Evolutionary conservation across 768 basidiomycete species (phyloP).

Genomic region (Candolleomyces aberdarensis): DNA sequence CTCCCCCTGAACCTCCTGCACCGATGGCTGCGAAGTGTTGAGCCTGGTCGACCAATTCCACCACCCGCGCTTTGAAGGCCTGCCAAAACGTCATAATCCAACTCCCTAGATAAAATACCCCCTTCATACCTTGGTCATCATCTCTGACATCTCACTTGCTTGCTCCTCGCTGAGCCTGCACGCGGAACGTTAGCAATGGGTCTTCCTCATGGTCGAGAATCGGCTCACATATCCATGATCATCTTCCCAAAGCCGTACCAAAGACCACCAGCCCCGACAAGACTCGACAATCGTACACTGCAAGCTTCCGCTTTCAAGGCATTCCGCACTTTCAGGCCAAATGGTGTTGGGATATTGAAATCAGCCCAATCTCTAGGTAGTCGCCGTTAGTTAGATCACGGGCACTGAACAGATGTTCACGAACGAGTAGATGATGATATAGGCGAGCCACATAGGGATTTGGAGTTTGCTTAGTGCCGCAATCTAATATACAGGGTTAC

Average conservation of each 20-base stretch:
- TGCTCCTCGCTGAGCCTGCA: conserved; percentile 74
- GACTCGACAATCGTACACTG: conserved; percentile 76
- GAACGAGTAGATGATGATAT: conserved; percentile 80
- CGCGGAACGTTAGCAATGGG: background rate
- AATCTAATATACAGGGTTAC: conserved; percentile 48
- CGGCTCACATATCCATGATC: conserved; percentile 72
- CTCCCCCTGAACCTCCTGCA: conserved; percentile 51
- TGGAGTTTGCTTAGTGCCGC: conserved; percentile 71
- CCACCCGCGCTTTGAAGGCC: conserved; percentile 75
- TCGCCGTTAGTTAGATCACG: background rate
- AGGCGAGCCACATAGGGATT: conserved; percentile 89
- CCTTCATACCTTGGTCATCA: conserved; percentile 57
- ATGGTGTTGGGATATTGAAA: conserved; percentile 79
- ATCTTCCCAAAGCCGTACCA: conserved; percentile 94
- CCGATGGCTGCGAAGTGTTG: conserved; percentile 82
- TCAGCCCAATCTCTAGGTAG: conserved; percentile 77
- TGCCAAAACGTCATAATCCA: conserved; percentile 22
- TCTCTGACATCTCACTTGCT: conserved; percentile 65
- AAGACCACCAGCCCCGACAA: conserved; percentile 83
- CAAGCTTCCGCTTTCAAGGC: conserved; percentile 87
- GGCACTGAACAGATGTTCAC: conserved; percentile 12
- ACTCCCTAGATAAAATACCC: background rate
- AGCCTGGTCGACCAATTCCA: conserved; percentile 83
- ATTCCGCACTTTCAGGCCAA: conserved; percentile 72
- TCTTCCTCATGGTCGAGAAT: background rate